phyloP scores from a whole-genome alignment of 306 rosid genomes.

The Prunus mume region DNA sequence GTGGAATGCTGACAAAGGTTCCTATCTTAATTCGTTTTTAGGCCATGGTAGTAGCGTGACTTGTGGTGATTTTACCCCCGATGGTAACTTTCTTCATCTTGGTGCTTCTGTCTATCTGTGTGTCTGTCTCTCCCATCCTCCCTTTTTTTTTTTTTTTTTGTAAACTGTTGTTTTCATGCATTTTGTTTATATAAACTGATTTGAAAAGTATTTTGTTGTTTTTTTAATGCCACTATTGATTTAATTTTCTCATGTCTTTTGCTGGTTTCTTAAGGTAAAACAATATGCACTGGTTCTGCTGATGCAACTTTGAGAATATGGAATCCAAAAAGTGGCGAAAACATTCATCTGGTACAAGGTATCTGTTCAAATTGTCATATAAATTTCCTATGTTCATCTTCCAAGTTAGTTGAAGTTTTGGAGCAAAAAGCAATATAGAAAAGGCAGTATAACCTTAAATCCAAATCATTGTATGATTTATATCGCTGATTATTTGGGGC shows the following conservation, averaged over 20 bases:
- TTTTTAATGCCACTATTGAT: neutral
- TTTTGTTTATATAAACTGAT: neutral
- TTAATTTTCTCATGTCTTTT: slow-evolving; percentile 3
- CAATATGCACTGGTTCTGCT: slow-evolving; percentile 82
- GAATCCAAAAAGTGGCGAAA: slow-evolving; percentile 82
- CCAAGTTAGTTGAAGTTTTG: neutral
- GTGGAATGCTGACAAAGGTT: slow-evolving; percentile 77
- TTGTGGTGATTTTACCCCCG: slow-evolving; percentile 95
- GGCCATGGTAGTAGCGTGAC: slow-evolving; percentile 84
- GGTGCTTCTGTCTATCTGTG: neutral
- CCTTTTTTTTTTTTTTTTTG: neutral
- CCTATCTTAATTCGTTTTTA: slow-evolving; percentile 52
- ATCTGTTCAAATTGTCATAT: slow-evolving; percentile 12
- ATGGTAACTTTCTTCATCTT: slow-evolving; percentile 59
- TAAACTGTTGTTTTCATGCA: slow-evolving; percentile 4
- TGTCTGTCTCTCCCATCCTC: neutral
- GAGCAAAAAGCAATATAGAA: neutral
- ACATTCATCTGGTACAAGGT: slow-evolving; percentile 79
- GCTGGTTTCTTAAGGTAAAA: slow-evolving; percentile 57
- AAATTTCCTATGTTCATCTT: slow-evolving; percentile 7
- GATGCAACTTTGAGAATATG: slow-evolving; percentile 90
- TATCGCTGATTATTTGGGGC: neutral
- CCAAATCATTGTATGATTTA: neutral
- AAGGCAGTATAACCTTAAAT: neutral
- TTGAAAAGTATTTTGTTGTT: slow-evolving; percentile 1